phyloP scores from a whole-genome alignment of 208 protist species.

The Crithidia brevicula region DNA sequence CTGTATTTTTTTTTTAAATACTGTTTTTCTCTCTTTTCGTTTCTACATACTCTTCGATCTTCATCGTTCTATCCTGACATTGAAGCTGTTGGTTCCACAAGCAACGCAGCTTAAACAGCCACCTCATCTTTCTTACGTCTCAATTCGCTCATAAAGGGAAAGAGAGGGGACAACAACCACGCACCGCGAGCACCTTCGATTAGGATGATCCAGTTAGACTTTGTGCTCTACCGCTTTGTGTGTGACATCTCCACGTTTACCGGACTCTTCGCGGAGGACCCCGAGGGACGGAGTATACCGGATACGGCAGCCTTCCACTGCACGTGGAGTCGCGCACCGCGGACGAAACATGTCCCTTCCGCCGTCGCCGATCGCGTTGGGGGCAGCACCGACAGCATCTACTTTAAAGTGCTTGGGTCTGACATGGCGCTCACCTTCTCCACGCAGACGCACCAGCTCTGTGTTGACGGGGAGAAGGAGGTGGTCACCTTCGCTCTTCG shows the following conservation, averaged over 20 bases:
- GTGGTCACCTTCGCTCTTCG: slow-evolving; percentile 75
- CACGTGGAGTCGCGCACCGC: slow-evolving; percentile 58
- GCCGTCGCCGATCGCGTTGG: slow-evolving; percentile 4
- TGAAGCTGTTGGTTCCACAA: no score
- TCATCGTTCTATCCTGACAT: no score
- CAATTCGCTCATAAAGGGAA: no score
- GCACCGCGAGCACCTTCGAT: no score
- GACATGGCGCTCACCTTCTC: slow-evolving; percentile 75
- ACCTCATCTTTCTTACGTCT: no score
- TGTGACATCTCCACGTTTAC: slow-evolving; percentile 75
- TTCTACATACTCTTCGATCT: no score
- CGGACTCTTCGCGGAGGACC: slow-evolving; percentile 59
- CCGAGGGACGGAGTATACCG: slow-evolving; percentile 55
- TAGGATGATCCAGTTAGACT: slow-evolving; percentile 61
- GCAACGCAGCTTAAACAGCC: no score
- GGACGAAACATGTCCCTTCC: slow-evolving; percentile 25
- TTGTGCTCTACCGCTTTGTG: slow-evolving; percentile 83
- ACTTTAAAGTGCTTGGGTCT: slow-evolving; percentile 54
- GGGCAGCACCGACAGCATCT: slow-evolving; percentile 35
- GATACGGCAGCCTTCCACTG: slow-evolving; percentile 73
- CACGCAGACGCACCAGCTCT: slow-evolving; percentile 20
- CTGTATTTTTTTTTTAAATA: no score
- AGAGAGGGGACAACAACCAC: no score
- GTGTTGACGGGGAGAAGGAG: slow-evolving; percentile 45
- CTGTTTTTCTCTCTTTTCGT: no score